Conservation (phyloP, 23 red algal genomes). For the Agarophyton chilense region DNA sequence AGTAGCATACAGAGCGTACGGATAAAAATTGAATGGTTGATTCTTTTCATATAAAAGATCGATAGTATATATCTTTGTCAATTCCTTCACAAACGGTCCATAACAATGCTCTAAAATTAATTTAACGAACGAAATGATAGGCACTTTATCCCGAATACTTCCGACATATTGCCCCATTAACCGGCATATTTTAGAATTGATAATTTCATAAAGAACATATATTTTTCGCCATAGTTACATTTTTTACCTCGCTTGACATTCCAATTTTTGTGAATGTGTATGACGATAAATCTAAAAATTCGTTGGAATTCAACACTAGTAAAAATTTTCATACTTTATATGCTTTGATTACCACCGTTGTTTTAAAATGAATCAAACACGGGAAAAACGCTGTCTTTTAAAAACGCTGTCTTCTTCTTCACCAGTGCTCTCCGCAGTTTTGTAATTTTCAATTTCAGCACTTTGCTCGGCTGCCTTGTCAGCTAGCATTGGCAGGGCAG, state of each 20-base stretch:
- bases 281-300: neutral
- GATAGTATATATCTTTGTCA: neutral
- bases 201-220: neutral
- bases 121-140: neutral
- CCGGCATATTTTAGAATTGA: neutral
- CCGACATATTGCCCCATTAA: neutral
- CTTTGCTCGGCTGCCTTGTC: too few relatives aligned
- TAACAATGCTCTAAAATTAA: neutral
- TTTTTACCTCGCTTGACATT: neutral
- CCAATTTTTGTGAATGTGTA: neutral
- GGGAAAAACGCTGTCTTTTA: neutral
- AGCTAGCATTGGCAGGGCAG: too few relatives aligned
- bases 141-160: neutral
- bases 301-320: neutral
- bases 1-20: too few relatives aligned
- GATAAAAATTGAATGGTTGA: neutral
- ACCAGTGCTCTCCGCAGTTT: too few relatives aligned
- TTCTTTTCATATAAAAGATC: neutral
- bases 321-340: neutral
- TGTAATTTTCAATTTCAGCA: too few relatives aligned
- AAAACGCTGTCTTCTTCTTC: too few relatives aligned
- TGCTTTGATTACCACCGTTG: neutral
- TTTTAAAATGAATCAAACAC: neutral
- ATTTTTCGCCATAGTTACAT: neutral
- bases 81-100: neutral